A percentile compares a stretch with the other conserved stretches of the same genome.
Conservation (phyloP, 1,139 yeast species). For the Diutina siamensis region DNA sequence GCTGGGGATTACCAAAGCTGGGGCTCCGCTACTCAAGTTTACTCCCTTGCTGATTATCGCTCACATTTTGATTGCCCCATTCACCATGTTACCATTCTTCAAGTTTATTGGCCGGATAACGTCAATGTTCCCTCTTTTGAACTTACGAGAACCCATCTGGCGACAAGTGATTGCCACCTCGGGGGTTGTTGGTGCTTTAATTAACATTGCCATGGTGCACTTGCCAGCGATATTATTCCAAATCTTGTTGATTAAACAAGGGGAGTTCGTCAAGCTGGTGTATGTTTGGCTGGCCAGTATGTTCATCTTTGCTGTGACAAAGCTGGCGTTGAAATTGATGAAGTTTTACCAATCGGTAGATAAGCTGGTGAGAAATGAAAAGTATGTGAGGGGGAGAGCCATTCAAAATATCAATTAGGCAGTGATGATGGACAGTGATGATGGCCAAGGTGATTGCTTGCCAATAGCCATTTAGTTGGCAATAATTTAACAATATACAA, state of each 20-base stretch:
- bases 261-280: background rate
- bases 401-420: conserved; percentile 38
- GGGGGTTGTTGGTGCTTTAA: background rate
- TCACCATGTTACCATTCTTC: conserved; percentile 8
- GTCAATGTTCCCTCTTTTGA: background rate
- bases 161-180: background rate
- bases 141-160: background rate
- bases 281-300: conserved; percentile 1
- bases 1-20: conserved; percentile 3
- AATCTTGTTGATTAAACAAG: background rate
- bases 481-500: no score
- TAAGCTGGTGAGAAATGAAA: conserved; percentile 45
- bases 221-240: background rate
- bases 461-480: no score
- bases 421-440: no score
- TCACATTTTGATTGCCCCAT: conserved; percentile 8
- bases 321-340: background rate
- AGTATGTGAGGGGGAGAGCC: conserved; percentile 51
- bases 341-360: conserved; percentile 13
- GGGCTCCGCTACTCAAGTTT: no score
- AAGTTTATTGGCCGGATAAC: background rate
- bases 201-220: conserved; percentile 1
- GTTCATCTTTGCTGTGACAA: background rate
- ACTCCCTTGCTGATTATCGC: conserved; percentile 8
- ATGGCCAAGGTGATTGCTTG: no score